A percentile compares a stretch with the other conserved stretches of the same genome.
These are phyloP conservation scores for Chalciporus piperatus DNA, from an alignment of 768 basidiomycete species.

Conservation along the genomic window DNA sequence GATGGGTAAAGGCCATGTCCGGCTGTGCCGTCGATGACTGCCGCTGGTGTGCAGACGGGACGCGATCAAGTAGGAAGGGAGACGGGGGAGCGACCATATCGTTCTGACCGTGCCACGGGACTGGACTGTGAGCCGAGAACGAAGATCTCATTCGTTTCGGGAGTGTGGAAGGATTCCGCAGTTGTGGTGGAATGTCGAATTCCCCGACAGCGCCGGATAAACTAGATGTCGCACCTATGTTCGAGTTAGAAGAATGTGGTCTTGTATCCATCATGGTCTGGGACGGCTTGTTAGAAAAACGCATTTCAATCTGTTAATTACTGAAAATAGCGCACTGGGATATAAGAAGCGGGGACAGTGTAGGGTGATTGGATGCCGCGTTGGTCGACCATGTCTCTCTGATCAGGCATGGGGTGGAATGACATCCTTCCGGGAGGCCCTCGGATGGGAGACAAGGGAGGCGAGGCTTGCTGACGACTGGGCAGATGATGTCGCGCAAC, in stretches of 20 bases:
- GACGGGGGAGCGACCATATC: not conserved
- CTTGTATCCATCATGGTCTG: constrained; percentile 20
- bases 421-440: constrained; percentile 28
- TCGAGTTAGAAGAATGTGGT: constrained; percentile 38
- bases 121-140: constrained; percentile 9
- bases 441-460: constrained; percentile 19
- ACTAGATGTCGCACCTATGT: constrained; percentile 43
- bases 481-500: constrained; percentile 31
- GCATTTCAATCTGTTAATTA: not conserved
- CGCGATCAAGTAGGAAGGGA: constrained; percentile 26
- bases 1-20: constrained; percentile 18
- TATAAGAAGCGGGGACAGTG: constrained; percentile 32
- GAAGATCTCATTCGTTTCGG: constrained; percentile 19
- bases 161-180: constrained; percentile 27
- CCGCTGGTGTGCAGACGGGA: constrained; percentile 21
- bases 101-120: constrained; percentile 7
- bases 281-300: constrained; percentile 18
- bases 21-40: constrained; percentile 19
- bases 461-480: constrained; percentile 21
- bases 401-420: constrained; percentile 33
- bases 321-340: constrained; percentile 33
- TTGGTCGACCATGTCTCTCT: constrained; percentile 41
- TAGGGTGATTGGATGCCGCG: constrained; percentile 31
- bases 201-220: constrained; percentile 67
- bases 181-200: constrained; percentile 37